A percentile compares a stretch with the other conserved stretches of the same genome.
These are phyloP conservation scores for Solanum verrucosum DNA, from an alignment of 257 asterid genomes.

Conservation along the genomic window DNA sequence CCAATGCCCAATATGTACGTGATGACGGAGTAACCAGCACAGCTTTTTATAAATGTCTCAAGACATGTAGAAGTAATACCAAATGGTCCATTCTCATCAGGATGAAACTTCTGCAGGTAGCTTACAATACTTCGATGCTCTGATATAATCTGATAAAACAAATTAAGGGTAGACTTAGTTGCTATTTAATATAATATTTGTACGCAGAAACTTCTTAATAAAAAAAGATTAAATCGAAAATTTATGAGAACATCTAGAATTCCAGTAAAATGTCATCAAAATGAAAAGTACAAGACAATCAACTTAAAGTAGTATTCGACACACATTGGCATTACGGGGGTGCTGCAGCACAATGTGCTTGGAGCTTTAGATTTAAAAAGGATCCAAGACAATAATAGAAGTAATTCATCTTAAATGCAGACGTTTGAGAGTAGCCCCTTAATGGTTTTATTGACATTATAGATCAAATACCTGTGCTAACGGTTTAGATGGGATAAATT, in stretches of 20 bases:
- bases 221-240: background rate
- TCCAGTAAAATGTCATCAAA: background rate
- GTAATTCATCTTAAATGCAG: background rate
- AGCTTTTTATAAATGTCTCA: slow-evolving; percentile 93
- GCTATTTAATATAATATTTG: background rate
- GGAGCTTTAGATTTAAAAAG: background rate
- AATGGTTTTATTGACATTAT: too few relatives aligned
- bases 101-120: slow-evolving; percentile 89
- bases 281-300: background rate
- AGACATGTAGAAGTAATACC: slow-evolving; percentile 92
- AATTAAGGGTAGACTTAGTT: background rate
- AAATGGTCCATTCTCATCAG: slow-evolving; percentile 89
- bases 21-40: slow-evolving; percentile 99
- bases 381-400: background rate
- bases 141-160: slow-evolving; percentile 72
- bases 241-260: background rate
- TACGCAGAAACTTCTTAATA: background rate
- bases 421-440: background rate
- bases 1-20: slow-evolving; percentile 96
- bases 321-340: background rate
- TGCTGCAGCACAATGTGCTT: background rate
- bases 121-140: slow-evolving; percentile 91
- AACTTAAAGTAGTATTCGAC: background rate
- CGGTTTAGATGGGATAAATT: too few relatives aligned
- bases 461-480: too few relatives aligned